Evolutionary conservation across 2,329 filamentous ascomycete species (phyloP), one percentile per base, ranked within the genome.

Genomic region (Pseudogymnoascus sp.): DNA sequence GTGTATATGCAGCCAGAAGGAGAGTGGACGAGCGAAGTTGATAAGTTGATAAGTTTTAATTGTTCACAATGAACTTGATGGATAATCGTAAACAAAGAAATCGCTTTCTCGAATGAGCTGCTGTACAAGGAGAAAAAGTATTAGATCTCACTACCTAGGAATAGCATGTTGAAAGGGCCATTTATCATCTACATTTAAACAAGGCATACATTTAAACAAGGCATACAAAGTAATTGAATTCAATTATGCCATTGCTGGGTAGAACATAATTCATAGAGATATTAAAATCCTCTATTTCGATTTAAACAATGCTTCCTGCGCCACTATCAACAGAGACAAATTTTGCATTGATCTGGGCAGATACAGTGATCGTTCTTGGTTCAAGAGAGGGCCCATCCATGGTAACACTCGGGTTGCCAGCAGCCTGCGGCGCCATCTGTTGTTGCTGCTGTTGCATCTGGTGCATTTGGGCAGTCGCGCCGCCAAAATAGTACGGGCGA

Each of bases 281-380:
- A 12, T 22, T 25, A n/a, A 30, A 3, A 50, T 30, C 9, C 7
- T 18, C 3, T 7, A 7, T 5, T 18, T 30, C 30, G 25, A 12
- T 54, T 54, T 16, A 50, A 16, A 30, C 25, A 11, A 9, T 25
- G n/a, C 43, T 12, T 6, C 11, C 30, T 33, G 6, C n/a, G 30
- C 18, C 25, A 33, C 28, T 30, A 50, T 54, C 43, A 18, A 33
- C 43, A 0, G 43, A 54, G n/a, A 65, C 58, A 22, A 65, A 67
- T 20, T 58, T 62, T 8, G 64, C 65, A 60, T 65, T 65, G 4
- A 66, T 60, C 18, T 37, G 38, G 2, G 65, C 65, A 36, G 61
- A 61, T 3, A 64, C 63, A 20, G 64, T 65, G 9, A 66, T 65
- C 1, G 63, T 66, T 11, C 59, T 60, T 3, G 65, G 64, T 43